A percentile compares a stretch with the other conserved stretches of the same genome.
phyloP scores from a whole-genome alignment of 495 filamentous ascomycete species.

The Penicillium flavigenum region DNA sequence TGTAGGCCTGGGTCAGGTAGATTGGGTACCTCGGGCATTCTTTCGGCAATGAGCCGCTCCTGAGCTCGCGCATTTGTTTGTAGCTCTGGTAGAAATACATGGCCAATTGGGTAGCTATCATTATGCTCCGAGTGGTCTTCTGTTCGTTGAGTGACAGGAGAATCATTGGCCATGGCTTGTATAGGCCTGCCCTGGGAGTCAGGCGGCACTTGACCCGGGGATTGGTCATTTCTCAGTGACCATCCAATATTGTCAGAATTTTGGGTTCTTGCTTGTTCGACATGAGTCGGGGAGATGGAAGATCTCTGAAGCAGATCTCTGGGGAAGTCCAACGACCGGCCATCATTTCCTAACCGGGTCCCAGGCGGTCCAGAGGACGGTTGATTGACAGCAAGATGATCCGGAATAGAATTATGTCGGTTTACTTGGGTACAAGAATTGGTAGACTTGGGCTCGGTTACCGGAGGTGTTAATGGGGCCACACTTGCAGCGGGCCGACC shows the following conservation, averaged over 20 bases:
- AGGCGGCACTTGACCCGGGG: neutral
- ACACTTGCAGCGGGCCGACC: slow-evolving; percentile 15
- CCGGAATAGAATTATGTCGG: neutral
- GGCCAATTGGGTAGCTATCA: slow-evolving; percentile 21
- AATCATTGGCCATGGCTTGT: slow-evolving; percentile 6
- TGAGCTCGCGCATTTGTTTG: slow-evolving; percentile 28
- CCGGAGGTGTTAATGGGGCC: slow-evolving; percentile 10
- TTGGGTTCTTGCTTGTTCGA: neutral
- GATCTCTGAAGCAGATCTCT: neutral
- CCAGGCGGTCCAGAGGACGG: neutral
- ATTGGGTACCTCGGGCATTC: slow-evolving; percentile 16
- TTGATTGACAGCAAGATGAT: neutral
- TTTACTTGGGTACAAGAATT: slow-evolving; percentile 5
- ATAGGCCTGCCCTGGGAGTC: neutral
- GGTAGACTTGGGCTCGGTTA: neutral
- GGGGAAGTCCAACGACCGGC: neutral
- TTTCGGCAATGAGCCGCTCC: slow-evolving; percentile 21
- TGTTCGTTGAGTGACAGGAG: slow-evolving; percentile 16
- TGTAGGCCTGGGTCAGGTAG: slow-evolving; percentile 32
- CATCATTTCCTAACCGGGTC: neutral
- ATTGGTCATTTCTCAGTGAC: neutral
- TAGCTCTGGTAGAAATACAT: slow-evolving; percentile 24
- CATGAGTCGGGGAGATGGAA: neutral
- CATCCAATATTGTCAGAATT: neutral
- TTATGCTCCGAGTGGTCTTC: slow-evolving; percentile 24